phyloP scores from a whole-genome alignment of 805 yeast species.

The Pichia ethanolica region DNA sequence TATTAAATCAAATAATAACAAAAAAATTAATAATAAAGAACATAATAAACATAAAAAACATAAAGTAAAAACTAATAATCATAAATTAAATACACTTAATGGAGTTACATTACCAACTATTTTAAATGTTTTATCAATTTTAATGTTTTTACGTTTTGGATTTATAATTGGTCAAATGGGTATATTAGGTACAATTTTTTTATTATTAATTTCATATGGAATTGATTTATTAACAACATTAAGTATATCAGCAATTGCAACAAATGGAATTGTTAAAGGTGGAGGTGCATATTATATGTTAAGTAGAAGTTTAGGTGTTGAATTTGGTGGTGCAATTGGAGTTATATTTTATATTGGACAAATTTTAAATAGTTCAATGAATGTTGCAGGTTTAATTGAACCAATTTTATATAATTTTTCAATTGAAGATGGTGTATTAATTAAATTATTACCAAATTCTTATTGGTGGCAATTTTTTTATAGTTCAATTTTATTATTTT shows the following conservation, averaged over 20 bases:
- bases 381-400: conserved; percentile 92
- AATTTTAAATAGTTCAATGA: conserved; percentile 82
- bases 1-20: background rate
- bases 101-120: conserved; percentile 95
- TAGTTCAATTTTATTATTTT: conserved; percentile 58
- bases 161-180: conserved; percentile 95
- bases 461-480: conserved; percentile 63
- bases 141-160: conserved; percentile 94
- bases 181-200: conserved; percentile 60
- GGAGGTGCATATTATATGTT: conserved; percentile 99
- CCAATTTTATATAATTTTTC: conserved; percentile 83
- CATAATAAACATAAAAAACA: too few relatives aligned
- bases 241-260: conserved; percentile 90
- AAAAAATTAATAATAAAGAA: too few relatives aligned
- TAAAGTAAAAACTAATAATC: too few relatives aligned
- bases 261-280: conserved; percentile 95
- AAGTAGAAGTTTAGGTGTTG: conserved; percentile 91
- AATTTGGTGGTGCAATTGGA: conserved; percentile 97
- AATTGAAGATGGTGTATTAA: conserved; percentile 44
- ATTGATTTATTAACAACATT: conserved; percentile 81
- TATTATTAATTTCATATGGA: conserved; percentile 65
- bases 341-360: conserved; percentile 92
- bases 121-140: conserved; percentile 82
- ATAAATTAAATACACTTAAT: conserved; percentile 69
- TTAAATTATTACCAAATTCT: conserved; percentile 53